phyloP scores from a whole-genome alignment of 1,284 basidiomycete species.

The Sanguinoderma infundibulare region DNA sequence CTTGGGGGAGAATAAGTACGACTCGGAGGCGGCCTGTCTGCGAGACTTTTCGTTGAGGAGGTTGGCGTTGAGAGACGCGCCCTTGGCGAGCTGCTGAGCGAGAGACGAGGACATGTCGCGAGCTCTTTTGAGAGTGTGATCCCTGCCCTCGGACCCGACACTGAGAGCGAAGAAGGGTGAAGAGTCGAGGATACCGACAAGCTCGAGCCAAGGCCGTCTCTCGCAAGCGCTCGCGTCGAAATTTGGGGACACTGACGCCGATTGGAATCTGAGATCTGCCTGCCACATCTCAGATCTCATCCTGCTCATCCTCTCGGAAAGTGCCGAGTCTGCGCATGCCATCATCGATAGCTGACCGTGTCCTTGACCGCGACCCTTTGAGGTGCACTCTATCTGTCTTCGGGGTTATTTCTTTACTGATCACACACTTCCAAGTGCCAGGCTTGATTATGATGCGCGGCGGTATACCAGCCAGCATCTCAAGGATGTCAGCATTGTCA shows the following conservation, averaged over 20 bases:
- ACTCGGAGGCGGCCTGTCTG: slow-evolving; percentile 69
- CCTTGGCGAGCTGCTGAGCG: slow-evolving; percentile 82
- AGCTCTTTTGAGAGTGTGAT: not conserved
- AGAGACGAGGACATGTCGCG: slow-evolving; percentile 71
- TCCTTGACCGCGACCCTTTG: too few species aligned
- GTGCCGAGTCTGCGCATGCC: too few species aligned
- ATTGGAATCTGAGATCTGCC: too few species aligned
- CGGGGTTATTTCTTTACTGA: too few species aligned
- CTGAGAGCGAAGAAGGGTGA: not conserved
- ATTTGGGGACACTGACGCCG: not conserved
- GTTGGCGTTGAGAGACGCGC: slow-evolving; percentile 80
- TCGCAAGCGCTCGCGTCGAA: not conserved
- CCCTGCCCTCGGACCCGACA: not conserved
- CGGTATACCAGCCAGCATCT: too few species aligned
- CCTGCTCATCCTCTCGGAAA: too few species aligned
- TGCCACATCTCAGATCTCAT: not conserved
- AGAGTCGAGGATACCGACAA: not conserved
- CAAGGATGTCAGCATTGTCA: too few species aligned
- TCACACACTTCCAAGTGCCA: too few species aligned
- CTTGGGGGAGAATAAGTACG: slow-evolving; percentile 86
- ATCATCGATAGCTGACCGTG: too few species aligned
- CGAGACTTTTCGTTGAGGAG: slow-evolving; percentile 51
- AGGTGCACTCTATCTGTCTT: too few species aligned
- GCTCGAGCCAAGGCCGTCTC: not conserved
- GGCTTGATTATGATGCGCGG: too few species aligned